Evolutionary conservation across 2,329 filamentous ascomycete genomes (phyloP), one percentile per base, ranked within the genome.

Genomic region (Corinectria fuckeliana): DNA sequence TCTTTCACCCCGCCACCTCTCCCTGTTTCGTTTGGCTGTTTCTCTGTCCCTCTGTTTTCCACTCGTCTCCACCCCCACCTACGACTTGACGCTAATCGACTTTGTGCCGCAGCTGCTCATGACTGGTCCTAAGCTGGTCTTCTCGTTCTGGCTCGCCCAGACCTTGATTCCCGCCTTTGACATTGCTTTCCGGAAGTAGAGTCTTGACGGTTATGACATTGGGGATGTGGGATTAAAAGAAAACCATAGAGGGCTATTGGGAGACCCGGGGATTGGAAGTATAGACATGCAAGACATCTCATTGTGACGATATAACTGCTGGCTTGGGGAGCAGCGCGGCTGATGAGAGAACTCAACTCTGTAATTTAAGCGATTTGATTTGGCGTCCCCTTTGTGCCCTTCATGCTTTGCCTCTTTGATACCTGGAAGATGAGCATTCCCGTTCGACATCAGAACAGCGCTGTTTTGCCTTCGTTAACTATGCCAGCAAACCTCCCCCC

Each of bases 141-240:
- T 99, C 84, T 97, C 93, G 62, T 99, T 99, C 88, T 99, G 95
- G 95, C 88, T 99, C 74, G 95, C 95, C 58, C 95, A 99, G 84
- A 98, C 95, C 26, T 83, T 99, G 72, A 99, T 99, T 74, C 95
- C 95, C 50, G 90, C 93, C 36, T 98, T 98, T 77, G 91, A 88
- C 69, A 75, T 69, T 58, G 78, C 78, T 64, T 70, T 84, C 52
- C 62, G 57, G 51, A 70, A 71, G 56, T 69, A 65, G n/a, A n/a
- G n/a, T n/a, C n/a, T n/a, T n/a, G n/a, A n/a, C n/a, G n/a, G n/a
- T n/a, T n/a, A 56, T 58, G 36, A 38, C 25, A 50, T 55, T n/a
- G 26, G 50, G 38, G 38, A 54, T 45, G 21, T 44, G 18, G 38
- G 25, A 26, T 50, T 18, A 58, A 50, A 59, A 39, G 32, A 53